phyloP scores from a whole-genome alignment of 2,329 filamentous ascomycete species.

The Pezicula neosporulosa region DNA sequence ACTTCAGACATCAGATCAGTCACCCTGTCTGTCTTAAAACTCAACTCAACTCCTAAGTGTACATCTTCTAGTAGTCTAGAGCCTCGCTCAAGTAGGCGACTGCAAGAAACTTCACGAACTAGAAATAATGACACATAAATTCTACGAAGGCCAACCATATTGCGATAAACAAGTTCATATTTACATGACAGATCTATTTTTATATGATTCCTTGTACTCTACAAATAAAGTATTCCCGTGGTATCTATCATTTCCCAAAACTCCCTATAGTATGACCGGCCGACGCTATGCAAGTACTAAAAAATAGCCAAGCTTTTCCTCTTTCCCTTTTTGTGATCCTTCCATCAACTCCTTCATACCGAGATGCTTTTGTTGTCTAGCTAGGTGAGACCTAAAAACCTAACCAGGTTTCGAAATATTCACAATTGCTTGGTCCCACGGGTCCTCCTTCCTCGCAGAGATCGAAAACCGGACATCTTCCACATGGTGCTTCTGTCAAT shows the following conservation, averaged over 20 bases:
- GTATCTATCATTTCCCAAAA: conserved; percentile 24
- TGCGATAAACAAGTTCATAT: no score
- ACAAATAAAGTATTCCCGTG: conserved; percentile 9
- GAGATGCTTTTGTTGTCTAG: not conserved
- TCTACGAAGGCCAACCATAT: no score
- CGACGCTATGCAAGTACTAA: conserved; percentile 24
- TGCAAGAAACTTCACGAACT: no score
- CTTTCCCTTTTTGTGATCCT: not conserved
- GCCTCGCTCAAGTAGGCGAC: no score
- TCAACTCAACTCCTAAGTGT: no score
- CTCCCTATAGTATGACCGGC: conserved; percentile 15
- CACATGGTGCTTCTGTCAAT: conserved; percentile 83
- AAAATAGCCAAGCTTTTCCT: conserved; percentile 3
- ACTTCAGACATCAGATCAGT: no score
- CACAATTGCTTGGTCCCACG: conserved; percentile 84
- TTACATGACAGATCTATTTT: no score
- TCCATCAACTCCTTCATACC: not conserved
- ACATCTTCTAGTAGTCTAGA: no score
- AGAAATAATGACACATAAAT: no score
- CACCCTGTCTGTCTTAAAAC: no score
- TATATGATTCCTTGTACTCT: not conserved
- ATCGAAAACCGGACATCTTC: conserved; percentile 87
- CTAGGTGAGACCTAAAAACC: conserved; percentile 31
- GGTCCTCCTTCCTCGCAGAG: conserved; percentile 88
- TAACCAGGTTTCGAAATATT: conserved; percentile 88